Percentiles rank a stretch among this genome's conserved stretches.
Conservation (phyloP, 2,329 filamentous ascomycete species). For the Trichophyton mentagrophytes region DNA sequence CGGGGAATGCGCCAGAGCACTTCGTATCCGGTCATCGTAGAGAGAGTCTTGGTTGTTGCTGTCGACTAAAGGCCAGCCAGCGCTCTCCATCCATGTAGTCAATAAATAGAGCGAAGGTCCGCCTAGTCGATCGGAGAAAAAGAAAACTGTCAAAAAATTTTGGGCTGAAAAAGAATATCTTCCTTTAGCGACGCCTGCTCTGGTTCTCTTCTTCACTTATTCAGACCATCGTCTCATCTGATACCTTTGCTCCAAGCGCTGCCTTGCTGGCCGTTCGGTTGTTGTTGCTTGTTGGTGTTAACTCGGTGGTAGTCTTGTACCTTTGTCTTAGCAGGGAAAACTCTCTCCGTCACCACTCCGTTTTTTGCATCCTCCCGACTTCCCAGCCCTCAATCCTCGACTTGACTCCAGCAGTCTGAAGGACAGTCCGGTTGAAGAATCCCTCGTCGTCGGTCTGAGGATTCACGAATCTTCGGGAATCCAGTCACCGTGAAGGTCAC, state of each 20-base stretch:
- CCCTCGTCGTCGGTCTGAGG: background rate
- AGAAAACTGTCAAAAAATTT: background rate
- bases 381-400: background rate
- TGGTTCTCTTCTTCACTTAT: background rate
- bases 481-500: constrained; percentile 9
- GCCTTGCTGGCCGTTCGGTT: background rate
- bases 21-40: background rate
- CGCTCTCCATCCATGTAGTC: background rate
- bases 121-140: background rate
- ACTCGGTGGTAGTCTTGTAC: background rate
- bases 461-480: background rate
- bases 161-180: background rate
- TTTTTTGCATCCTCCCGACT: background rate
- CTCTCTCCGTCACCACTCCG: background rate
- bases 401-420: background rate
- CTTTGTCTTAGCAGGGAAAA: background rate
- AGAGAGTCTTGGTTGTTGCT: too few relatives aligned
- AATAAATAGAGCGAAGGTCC: background rate
- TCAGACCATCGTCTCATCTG: background rate
- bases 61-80: too few relatives aligned
- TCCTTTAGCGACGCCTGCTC: background rate
- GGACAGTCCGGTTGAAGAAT: background rate
- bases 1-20: background rate
- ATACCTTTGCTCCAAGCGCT: background rate
- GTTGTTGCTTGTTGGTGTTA: background rate